Evolutionary conservation across 306 rosid genomes (phyloP).

Genomic region (Corylus americana): DNA sequence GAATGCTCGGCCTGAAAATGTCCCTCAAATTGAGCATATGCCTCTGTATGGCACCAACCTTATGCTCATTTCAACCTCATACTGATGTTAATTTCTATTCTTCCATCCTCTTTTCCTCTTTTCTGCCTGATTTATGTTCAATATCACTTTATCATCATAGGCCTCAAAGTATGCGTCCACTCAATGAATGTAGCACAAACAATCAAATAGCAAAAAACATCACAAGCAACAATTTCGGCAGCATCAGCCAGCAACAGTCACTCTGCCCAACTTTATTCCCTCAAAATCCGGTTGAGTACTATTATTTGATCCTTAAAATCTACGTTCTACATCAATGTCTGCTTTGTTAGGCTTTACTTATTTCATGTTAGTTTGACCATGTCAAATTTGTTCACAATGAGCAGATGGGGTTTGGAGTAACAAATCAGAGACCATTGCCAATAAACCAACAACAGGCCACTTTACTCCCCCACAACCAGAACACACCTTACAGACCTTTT

Average conservation of each 20-base stretch:
- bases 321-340: background rate
- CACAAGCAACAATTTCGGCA: slow-evolving; percentile 5
- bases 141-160: background rate
- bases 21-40: background rate
- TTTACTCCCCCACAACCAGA: slow-evolving; percentile 8
- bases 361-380: background rate
- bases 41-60: background rate
- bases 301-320: background rate
- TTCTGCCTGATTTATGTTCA: background rate
- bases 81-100: background rate
- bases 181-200: background rate
- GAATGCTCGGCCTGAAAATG: background rate
- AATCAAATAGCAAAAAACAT: slow-evolving; percentile 2
- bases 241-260: background rate
- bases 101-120: background rate
- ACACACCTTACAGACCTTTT: background rate
- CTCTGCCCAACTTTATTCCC: slow-evolving; percentile 3
- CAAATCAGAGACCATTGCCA: background rate
- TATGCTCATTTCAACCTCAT: background rate
- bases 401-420: slow-evolving; percentile 18
- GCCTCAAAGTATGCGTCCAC: background rate
- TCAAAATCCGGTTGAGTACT: background rate
- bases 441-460: slow-evolving; percentile 8
- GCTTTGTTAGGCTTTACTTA: background rate
- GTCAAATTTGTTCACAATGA: background rate